Evolutionary conservation across 2,329 filamentous ascomycete genomes (phyloP).

Genomic region (Leptosphaerulina australis): DNA sequence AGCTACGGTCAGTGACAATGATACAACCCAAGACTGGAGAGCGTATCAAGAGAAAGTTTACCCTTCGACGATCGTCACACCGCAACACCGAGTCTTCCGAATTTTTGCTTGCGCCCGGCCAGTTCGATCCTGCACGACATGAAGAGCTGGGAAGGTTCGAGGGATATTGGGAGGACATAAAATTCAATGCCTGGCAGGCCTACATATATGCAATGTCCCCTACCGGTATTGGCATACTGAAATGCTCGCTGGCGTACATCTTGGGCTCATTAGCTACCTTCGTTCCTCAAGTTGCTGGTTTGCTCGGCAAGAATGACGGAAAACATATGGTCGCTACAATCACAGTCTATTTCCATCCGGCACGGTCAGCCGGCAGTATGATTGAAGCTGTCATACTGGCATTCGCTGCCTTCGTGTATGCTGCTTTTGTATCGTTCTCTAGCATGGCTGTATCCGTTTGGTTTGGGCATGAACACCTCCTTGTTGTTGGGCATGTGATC

Average conservation of each 20-base stretch:
- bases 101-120: constrained; percentile 47
- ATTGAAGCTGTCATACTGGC: constrained; percentile 81
- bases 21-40: constrained; percentile 87
- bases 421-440: constrained; percentile 73
- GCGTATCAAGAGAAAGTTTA: constrained; percentile 79
- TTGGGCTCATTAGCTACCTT: constrained; percentile 87
- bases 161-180: constrained; percentile 45
- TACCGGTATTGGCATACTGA: constrained; percentile 79
- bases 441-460: constrained; percentile 90
- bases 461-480: constrained; percentile 71
- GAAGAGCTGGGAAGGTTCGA: constrained; percentile 42
- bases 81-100: constrained; percentile 54
- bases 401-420: constrained; percentile 78
- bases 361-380: constrained; percentile 86
- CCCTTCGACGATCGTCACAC: constrained; percentile 60
- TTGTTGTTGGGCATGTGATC: constrained; percentile 75
- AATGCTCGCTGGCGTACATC: constrained; percentile 89
- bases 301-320: constrained; percentile 83
- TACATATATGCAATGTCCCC: constrained; percentile 71
- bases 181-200: constrained; percentile 41
- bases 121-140: constrained; percentile 38
- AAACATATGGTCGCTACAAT: constrained; percentile 95
- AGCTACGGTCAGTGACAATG: constrained; percentile 84
- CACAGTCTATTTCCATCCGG: constrained; percentile 93
- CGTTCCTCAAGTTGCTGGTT: constrained; percentile 70